Evolutionary conservation across 2,329 filamentous ascomycete genomes (phyloP), one percentile per base, ranked within the genome.

Genomic region (Cercospora sesami): DNA sequence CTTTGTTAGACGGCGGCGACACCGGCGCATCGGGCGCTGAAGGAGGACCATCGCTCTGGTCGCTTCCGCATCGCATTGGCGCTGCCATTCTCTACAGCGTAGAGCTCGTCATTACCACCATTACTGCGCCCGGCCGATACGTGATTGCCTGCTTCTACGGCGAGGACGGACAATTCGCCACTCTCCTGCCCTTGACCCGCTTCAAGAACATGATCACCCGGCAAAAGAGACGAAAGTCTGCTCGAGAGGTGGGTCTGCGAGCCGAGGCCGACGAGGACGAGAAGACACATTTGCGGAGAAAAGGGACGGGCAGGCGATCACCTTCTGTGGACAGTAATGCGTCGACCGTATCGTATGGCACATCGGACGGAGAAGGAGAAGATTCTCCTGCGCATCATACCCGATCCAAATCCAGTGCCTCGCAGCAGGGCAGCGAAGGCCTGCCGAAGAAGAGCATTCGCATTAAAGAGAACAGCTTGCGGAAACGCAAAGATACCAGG

Each of bases 91-190:
- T 94, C 69, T 89, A 90, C 73, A 91, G 92, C 5, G 84, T 96
- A 73, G 89, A 89, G 73, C 91, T 92, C 82, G 84, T 97, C 58
- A 81, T 97, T 65, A 90, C 91, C 60, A 91, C 92, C 14, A 81
- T 98, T 68, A 87, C 91, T 28, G 89, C 91, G 23, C 94, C 94
- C 1, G 91, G 90, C 18, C 86, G 93, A 60, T 97, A 94, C 80
- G 81, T 97, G 65, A 87, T 94, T 68, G 90, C 91, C 72, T 93
- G 87, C 77, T 90, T 98, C 74, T 94, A 91, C 81, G 90, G 96
- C 76, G 89, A 93, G 57, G 83, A 91, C 67, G 93, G 93, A 61
- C 84, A 84, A 61, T 96, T 96, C 78, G 90, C 92, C 63, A 87
- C 92, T n/a, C 81, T 95, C 67, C 81, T 89, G 60, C 93, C 92